Evolutionary conservation across 306 rosid species (phyloP), one percentile per base, ranked within the genome.

Genomic region (Fragaria ananassa): DNA sequence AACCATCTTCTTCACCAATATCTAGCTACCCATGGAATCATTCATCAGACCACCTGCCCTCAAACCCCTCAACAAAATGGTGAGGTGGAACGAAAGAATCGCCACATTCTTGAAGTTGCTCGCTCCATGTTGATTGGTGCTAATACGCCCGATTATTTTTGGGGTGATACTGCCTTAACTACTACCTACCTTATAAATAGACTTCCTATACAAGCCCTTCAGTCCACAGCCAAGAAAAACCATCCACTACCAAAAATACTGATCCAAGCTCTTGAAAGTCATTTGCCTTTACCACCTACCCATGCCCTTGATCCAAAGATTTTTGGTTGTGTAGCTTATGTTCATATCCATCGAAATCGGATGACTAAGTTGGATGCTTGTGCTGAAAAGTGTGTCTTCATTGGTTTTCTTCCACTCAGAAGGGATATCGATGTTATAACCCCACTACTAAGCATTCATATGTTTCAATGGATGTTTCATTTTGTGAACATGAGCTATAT

Each of bases 41-140:
- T 71, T 11, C 75, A 71, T 51, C 62, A 71, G 8, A 51, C 63
- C 37, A 12, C 75, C 1, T 71, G 64, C 41, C 47, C 71, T 14
- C 13, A 19, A 15, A 61, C 41, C 5, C 66, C 75, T 47, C 56
- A 51, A 15, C 34, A 57, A 23, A 57, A 57, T 57, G 34, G 34
- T 57, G 63, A 34, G 49, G 64, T 49, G 2, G 46, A 71, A 34
- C 8, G 64, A 10, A 71, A 71, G 23, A 71, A 51, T 8, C 15
- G 13, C n/a, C 75, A 71, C 8, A 27, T 61, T 27, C 39, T 27
- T 4, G 19, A 61, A 61, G 10, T 29, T 12, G n/a, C 67, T 29
- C 47, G 65, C 3, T 35, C 75, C 13, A 58, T 71, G 17, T 10
- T 71, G 8, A 10, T 71, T 1, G 49, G 25, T 14, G 63, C 47